phyloP scores from a whole-genome alignment of 75 land plant genomes.

The Chamaecyparis obtusa region DNA sequence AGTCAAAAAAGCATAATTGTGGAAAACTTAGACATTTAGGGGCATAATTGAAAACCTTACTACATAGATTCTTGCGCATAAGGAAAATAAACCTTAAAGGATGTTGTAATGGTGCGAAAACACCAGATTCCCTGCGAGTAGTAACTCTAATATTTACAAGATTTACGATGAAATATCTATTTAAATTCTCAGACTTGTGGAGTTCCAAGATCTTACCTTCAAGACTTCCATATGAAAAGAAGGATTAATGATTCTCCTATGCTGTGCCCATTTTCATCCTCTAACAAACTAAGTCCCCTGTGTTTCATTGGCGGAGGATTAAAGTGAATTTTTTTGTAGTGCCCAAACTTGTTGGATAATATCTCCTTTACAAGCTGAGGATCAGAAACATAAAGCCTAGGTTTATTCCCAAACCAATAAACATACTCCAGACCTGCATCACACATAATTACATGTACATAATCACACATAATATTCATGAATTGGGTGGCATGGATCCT shows the following conservation, averaged over 20 bases:
- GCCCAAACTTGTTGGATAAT: constrained; percentile 23
- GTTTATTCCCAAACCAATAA: constrained; percentile 35
- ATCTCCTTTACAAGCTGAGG: constrained; percentile 41
- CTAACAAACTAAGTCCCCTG: neutral
- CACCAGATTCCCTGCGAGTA: neutral
- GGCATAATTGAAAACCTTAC: neutral
- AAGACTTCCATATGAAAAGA: constrained; percentile 45
- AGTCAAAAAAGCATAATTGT: neutral
- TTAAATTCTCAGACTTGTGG: neutral
- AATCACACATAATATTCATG: neutral
- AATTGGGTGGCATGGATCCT: neutral
- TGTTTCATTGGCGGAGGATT: neutral
- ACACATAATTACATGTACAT: too few species aligned
- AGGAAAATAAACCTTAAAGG: too few species aligned
- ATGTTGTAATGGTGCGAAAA: too few species aligned
- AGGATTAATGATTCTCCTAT: constrained; percentile 28
- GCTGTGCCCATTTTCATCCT: constrained; percentile 45
- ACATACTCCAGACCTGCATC: constrained; percentile 41
- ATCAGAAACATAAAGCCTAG: constrained; percentile 28
- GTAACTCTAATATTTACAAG: neutral
- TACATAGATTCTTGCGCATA: neutral
- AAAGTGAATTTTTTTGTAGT: constrained; percentile 1
- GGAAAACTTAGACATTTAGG: neutral
- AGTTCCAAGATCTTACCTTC: constrained; percentile 28
- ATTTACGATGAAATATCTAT: neutral